Conservation (phyloP, 768 basidiomycete species). For the Pholiota molesta region DNA sequence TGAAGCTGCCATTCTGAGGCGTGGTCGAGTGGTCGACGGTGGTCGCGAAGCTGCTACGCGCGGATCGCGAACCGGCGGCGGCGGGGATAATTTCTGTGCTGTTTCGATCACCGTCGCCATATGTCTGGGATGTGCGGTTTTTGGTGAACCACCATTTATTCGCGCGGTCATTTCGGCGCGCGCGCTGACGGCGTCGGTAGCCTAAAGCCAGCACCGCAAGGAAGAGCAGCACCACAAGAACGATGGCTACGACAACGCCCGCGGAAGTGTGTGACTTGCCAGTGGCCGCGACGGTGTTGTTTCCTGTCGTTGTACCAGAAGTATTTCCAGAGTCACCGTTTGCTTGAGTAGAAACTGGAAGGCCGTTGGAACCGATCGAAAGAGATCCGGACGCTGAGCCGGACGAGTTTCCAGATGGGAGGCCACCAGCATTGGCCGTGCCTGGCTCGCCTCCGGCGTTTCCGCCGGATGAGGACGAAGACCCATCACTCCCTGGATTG, state of each 20-base stretch:
- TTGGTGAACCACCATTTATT: conserved; percentile 10
- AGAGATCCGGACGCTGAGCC: neutral
- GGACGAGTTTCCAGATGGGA: neutral
- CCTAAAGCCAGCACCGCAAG: conserved; percentile 2
- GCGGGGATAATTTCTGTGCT: conserved; percentile 6
- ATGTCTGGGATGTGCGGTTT: conserved; percentile 3
- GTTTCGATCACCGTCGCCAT: neutral
- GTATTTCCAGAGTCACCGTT: conserved; percentile 2
- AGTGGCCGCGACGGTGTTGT: neutral
- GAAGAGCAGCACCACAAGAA: conserved; percentile 2
- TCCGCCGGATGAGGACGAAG: neutral
- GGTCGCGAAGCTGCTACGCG: conserved; percentile 68
- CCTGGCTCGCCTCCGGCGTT: neutral
- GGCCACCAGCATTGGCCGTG: neutral
- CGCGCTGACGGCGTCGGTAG: neutral
- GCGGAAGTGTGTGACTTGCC: neutral
- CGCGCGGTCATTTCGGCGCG: neutral
- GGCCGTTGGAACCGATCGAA: conserved; percentile 7
- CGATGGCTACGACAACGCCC: conserved; percentile 3
- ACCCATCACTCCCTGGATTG: neutral
- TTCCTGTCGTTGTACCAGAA: neutral
- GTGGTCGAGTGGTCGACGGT: conserved; percentile 47
- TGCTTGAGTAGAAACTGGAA: conserved; percentile 1
- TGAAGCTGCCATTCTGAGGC: neutral
- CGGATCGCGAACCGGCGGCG: conserved; percentile 28